Conservation (phyloP, 2,329 filamentous ascomycete species). For the Pseudogymnoascus verrucosus region DNA sequence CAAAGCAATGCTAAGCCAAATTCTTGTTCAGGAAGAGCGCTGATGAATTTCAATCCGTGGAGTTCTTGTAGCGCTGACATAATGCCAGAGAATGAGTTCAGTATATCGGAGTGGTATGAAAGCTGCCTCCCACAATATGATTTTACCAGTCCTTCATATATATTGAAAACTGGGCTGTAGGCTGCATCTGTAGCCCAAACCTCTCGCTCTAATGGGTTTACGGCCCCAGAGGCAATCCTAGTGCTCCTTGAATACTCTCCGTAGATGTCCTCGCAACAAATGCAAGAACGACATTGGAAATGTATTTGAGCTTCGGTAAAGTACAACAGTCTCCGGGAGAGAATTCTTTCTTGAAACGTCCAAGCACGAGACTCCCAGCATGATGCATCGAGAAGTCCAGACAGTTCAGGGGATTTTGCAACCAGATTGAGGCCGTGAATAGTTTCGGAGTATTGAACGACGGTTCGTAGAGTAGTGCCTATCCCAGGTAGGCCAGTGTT, state of each 20-base stretch:
- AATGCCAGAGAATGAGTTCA: neutral
- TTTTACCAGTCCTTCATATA: neutral
- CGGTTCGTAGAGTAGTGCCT: neutral
- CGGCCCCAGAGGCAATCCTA: neutral
- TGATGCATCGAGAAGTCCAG: neutral
- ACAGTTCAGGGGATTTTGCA: neutral
- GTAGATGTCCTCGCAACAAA: neutral
- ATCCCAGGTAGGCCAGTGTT: slow-evolving; percentile 9
- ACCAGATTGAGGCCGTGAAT: neutral
- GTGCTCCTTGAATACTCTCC: neutral
- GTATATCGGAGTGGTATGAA: neutral
- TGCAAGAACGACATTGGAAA: neutral
- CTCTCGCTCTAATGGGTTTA: neutral
- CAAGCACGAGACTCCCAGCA: neutral
- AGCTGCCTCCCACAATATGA: neutral
- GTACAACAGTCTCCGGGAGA: neutral
- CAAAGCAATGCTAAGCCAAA: neutral
- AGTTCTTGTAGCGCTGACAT: neutral
- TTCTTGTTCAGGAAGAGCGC: neutral
- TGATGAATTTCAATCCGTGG: neutral
- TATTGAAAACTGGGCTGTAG: neutral
- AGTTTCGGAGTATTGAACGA: neutral
- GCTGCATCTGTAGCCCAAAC: neutral
- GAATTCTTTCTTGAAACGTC: neutral
- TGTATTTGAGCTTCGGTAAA: neutral